A percentile compares a stretch with the other conserved stretches of the same genome.
phyloP scores from a whole-genome alignment of 768 basidiomycete species.

The Naganishia onofrii region DNA sequence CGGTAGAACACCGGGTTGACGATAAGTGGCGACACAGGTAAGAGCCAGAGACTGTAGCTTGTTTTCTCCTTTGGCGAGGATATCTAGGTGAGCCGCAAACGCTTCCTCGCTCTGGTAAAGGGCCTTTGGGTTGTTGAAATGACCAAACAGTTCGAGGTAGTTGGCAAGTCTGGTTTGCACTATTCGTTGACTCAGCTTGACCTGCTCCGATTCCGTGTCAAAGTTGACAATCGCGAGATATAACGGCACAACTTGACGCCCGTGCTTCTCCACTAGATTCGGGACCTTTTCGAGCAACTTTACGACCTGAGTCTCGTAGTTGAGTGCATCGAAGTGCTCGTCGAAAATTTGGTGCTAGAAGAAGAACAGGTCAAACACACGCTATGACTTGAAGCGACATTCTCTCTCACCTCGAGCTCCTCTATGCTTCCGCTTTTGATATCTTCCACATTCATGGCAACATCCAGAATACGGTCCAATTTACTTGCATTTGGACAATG shows the following conservation, averaged over 20 bases:
- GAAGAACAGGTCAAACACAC: not conserved
- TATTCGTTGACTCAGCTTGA: conserved; percentile 53
- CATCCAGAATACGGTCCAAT: conserved; percentile 35
- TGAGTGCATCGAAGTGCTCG: conserved; percentile 66
- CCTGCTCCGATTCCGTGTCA: conserved; percentile 34
- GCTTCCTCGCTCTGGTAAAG: conserved; percentile 68
- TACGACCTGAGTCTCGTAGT: conserved; percentile 80
- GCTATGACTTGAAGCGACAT: conserved; percentile 16
- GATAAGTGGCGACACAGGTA: conserved; percentile 78
- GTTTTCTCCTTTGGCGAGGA: conserved; percentile 81
- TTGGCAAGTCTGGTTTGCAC: conserved; percentile 57
- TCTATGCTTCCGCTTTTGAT: conserved; percentile 64
- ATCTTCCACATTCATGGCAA: conserved; percentile 42
- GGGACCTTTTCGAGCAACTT: conserved; percentile 66
- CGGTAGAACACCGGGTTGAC: conserved; percentile 59
- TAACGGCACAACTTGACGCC: conserved; percentile 77
- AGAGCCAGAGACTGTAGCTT: conserved; percentile 71
- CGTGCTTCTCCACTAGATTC: conserved; percentile 77
- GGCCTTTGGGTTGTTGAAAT: conserved; percentile 90
- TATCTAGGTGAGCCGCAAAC: conserved; percentile 64
- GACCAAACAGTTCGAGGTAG: conserved; percentile 83
- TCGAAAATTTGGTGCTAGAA: conserved; percentile 51
- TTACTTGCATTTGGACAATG: conserved; percentile 48
- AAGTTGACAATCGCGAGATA: conserved; percentile 61
- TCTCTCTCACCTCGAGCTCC: conserved; percentile 70